Conservation (phyloP, 805 yeast species). For the Metschnikowia continentalis region DNA sequence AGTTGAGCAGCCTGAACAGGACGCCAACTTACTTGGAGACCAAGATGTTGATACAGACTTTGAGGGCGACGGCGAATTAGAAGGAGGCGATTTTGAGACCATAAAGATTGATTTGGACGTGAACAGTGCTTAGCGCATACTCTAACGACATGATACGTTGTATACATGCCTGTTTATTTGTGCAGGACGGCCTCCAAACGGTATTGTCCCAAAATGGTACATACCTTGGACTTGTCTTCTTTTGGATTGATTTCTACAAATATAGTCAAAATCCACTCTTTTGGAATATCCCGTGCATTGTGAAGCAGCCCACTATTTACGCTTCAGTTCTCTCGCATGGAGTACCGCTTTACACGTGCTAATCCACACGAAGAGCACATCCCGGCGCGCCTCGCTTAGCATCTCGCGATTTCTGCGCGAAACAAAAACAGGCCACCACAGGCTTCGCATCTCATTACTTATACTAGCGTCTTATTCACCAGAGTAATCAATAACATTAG, state of each 20-base stretch:
- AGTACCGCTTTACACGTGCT: too few relatives aligned
- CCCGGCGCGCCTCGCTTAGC: not conserved
- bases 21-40: slow-evolving; percentile 14
- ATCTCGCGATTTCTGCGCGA: slow-evolving; percentile 4
- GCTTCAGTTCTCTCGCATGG: too few relatives aligned
- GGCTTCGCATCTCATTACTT: not conserved
- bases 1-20: slow-evolving; percentile 15
- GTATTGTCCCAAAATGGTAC: not conserved
- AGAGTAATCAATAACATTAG: not conserved
- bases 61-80: slow-evolving; percentile 16
- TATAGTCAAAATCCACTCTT: not conserved
- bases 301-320: too few relatives aligned
- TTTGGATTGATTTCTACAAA: not conserved
- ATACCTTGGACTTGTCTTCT: not conserved
- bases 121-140: slow-evolving; percentile 6
- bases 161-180: not conserved
- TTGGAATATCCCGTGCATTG: too few relatives aligned
- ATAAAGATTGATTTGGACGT: slow-evolving; percentile 17
- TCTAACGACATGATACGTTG: not conserved
- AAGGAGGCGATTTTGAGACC: slow-evolving; percentile 15
- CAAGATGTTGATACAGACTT: slow-evolving; percentile 19
- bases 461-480: not conserved
- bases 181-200: not conserved
- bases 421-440: slow-evolving; percentile 5
- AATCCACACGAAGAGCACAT: too few relatives aligned